Evolutionary conservation across 352 stramenopile genomes (phyloP), one percentile per base, ranked within the genome.

Genomic region (Globisporangium megalacanthum): DNA sequence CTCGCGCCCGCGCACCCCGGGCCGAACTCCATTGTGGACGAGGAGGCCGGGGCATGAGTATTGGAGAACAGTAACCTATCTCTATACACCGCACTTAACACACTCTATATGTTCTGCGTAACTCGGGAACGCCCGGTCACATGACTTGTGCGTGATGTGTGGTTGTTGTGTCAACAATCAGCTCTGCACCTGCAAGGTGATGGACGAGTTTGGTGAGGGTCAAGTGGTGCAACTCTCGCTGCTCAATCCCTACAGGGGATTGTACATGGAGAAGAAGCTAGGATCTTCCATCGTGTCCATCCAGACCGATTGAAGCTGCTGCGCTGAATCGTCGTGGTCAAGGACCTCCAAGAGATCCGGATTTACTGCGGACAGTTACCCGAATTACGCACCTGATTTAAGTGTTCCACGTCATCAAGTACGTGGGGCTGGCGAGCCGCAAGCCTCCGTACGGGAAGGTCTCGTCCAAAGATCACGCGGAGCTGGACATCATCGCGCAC

Each of bases 321-420:
- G 6, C 8, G 59, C 8, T 56, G 68, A 2, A 60, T 73, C 5
- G 62, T 73, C 13, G 62, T 70, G 1, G 58, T 70, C 53, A 70
- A 73, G 44, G 56, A 73, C 36, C 37, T 72, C 11, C 65, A 66
- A 14, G 65, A 69, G 53, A 69, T 72, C 47, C 25, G 51, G 17
- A 41, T 70, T 0, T n/a, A 70, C 10, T 14, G 59, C 25, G 5
- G 0, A 4, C 15, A 61, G 14, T 70, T 68, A 39, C 60, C 37
- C 0, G 15, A 60, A 19, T 57, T 48, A 5, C 56, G 57, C 1
- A 68, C 1, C 36, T 74, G 3, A 65, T 69, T 8, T 74, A 63
- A 17, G 3, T 49, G 3, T 74, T 74, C 37, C 66, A 74, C 29
- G 56, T 66, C 4, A 52, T 68, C 33, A 70, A 73, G 42, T 68